Percentiles rank a stretch among this genome's conserved stretches.
phyloP scores from a whole-genome alignment of 305 asterid genomes.

The Fraxinus nigra region DNA sequence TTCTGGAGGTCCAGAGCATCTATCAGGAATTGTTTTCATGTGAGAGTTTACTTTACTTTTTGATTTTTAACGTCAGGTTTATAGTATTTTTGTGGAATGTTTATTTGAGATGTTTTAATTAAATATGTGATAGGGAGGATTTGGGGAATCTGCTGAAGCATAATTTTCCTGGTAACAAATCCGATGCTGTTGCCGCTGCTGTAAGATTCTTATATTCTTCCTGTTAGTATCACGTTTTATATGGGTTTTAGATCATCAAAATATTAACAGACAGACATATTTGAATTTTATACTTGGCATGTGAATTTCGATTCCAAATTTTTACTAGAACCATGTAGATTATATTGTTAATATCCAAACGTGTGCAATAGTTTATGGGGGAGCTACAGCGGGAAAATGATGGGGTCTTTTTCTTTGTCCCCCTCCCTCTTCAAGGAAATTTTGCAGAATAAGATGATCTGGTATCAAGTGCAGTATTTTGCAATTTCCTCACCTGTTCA shows the following conservation, averaged over 20 bases:
- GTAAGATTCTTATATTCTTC: not conserved
- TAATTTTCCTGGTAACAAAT: not conserved
- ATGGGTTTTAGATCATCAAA: conserved; percentile 13
- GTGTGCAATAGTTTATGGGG: not conserved
- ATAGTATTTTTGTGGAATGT: no score
- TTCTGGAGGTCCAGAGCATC: no score
- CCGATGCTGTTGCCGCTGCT: no score
- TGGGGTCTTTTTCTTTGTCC: no score
- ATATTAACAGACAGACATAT: not conserved
- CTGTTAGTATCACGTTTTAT: not conserved
- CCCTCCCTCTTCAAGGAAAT: no score
- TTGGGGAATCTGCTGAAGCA: not conserved
- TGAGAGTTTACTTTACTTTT: no score
- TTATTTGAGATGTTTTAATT: no score
- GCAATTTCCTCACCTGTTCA: no score
- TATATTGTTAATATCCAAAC: not conserved
- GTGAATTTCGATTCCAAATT: not conserved
- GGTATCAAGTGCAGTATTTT: no score
- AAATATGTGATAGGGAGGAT: not conserved
- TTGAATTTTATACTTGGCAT: not conserved
- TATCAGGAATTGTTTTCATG: no score
- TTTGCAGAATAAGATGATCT: no score
- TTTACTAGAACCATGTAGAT: not conserved
- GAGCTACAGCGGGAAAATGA: not conserved
- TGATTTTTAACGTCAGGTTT: no score